Evolutionary conservation across 768 basidiomycete species (phyloP), one percentile per base, ranked within the genome.

Genomic region (Tulasnella sp.): DNA sequence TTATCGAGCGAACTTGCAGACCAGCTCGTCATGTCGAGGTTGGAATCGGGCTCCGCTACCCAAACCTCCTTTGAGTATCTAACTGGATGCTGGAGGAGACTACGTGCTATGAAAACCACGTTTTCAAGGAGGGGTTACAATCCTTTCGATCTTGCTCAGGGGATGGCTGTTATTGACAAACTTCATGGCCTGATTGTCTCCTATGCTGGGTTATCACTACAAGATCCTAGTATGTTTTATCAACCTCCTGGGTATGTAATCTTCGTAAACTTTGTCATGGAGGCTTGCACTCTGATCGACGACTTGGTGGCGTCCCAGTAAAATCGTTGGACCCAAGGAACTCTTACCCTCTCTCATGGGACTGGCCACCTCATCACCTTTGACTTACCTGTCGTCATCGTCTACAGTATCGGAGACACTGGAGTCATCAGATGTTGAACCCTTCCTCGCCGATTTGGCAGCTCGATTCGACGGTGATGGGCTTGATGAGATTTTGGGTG

Each of bases 171-270:
- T n/a, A 74, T 91, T 21, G 87, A 92, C 44, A 89, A 84, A 70
- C 69, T 88, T 38, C 84, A 86, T n/a, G 79, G 86, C 59, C 76
- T 96, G 15, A 71, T 97, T 51, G 81, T 98, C 64, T 90, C 86
- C 59, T 96, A 96, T 72, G 81, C 85, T 10, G 94, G 93, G 4
- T 77, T 97, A 50, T 86, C 80, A 23, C 74, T 99, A 9, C 91
- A 94, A 72, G 93, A 94, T 61, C 88, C 94, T 1, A 84, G 83
- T 41, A 94, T 97, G 86, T 98, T 99, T 65, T 88, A 91, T 50
- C 90, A 96, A 65, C 94, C 93, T 9, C 58, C 71, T 55, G 79
- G 81, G 92, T 88, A 70, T 61, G 80, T 74, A 24, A 49, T 32
- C 21, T 15, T 41, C 43, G 29, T 42, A 19, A 19, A 23, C 1